These are phyloP conservation scores for Pestalotiopsis sp. DNA, from an alignment of 2,329 filamentous ascomycete genomes.

Conservation along the genomic window DNA sequence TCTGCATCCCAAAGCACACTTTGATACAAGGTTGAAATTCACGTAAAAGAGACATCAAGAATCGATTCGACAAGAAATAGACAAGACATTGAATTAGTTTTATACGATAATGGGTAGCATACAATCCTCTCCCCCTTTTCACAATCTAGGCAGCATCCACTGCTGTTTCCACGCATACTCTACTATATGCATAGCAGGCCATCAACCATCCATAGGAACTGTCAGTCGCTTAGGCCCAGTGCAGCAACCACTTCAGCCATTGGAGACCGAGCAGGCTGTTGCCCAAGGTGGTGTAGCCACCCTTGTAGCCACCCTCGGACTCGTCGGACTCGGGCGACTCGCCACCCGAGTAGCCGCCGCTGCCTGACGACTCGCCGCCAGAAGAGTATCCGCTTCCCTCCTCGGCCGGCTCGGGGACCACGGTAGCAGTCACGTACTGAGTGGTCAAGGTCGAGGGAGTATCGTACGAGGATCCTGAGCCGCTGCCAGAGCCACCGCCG, in stretches of 20 bases:
- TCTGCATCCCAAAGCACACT: too few relatives aligned
- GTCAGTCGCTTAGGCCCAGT: not conserved
- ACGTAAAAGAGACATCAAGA: not conserved
- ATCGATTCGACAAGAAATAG: not conserved
- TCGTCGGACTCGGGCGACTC: not conserved
- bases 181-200: not conserved
- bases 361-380: too few relatives aligned
- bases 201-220: not conserved
- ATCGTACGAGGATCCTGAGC: not conserved
- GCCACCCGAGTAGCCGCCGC: not conserved
- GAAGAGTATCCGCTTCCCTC: not conserved
- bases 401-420: not conserved
- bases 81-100: not conserved
- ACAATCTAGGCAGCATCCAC: not conserved
- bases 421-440: not conserved
- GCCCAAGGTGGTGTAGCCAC: not conserved
- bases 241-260: constrained; percentile 6
- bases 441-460: not conserved
- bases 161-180: constrained; percentile 1
- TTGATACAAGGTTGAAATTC: not conserved
- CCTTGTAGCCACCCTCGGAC: not conserved
- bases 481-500: not conserved
- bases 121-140: not conserved
- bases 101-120: not conserved
- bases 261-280: not conserved